These are phyloP conservation scores for Ceratobasidium sp. DNA, from an alignment of 1,284 basidiomycete genomes.

Conservation along the genomic window DNA sequence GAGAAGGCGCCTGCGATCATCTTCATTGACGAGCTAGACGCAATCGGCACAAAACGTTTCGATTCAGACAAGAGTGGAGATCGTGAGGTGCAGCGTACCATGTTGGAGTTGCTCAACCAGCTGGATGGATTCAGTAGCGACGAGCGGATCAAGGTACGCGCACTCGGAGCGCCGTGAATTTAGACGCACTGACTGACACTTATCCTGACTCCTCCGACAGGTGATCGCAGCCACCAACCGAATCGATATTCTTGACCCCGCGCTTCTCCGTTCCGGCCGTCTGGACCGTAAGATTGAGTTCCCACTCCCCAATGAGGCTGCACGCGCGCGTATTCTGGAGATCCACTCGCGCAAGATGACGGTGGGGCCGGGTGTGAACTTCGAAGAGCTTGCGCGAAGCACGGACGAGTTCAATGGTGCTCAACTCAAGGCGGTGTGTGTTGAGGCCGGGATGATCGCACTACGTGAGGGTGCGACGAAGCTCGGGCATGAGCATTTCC, in stretches of 20 bases:
- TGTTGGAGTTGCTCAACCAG: constrained; percentile 83
- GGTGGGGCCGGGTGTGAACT: constrained; percentile 77
- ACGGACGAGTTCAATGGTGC: constrained; percentile 84
- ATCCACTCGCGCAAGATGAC: constrained; percentile 95
- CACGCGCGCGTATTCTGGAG: constrained; percentile 77
- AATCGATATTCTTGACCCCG: constrained; percentile 95
- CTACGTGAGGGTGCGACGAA: constrained; percentile 92
- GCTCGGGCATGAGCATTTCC: constrained; percentile 91
- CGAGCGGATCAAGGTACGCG: constrained; percentile 89
- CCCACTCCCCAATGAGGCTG: constrained; percentile 79
- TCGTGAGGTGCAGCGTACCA: constrained; percentile 81
- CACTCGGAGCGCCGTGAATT: not conserved
- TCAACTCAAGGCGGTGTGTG: constrained; percentile 89
- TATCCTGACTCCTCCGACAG: constrained; percentile 57
- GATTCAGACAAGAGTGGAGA: constrained; percentile 83
- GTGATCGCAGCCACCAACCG: constrained; percentile 99
- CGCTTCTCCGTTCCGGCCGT: constrained; percentile 77
- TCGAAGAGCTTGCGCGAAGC: constrained; percentile 76
- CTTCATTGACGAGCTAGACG: constrained; percentile 85
- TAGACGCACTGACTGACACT: constrained; percentile 22
- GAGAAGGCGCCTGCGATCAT: constrained; percentile 83
- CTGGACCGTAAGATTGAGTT: constrained; percentile 86
- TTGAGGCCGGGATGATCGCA: constrained; percentile 99
- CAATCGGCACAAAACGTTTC: constrained; percentile 83
- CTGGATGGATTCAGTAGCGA: constrained; percentile 88